Evolutionary conservation across 768 basidiomycete genomes (phyloP).

Genomic region (Cantharellus anzutake): DNA sequence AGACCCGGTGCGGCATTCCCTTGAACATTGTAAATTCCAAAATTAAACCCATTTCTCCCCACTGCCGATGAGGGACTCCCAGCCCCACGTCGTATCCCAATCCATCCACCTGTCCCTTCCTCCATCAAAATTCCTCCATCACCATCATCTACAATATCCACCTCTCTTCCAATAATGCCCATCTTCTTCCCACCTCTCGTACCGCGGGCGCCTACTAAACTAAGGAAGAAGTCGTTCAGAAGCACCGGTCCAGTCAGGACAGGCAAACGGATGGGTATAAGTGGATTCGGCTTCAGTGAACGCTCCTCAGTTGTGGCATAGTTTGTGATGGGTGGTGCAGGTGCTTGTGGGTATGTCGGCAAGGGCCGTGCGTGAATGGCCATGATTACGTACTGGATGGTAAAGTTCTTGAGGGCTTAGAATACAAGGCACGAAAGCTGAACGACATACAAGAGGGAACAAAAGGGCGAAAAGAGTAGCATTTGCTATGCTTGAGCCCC

Average conservation of each 20-base stretch:
- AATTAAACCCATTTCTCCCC: not conserved
- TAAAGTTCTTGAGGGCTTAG: not conserved
- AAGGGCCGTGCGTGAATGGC: conserved; percentile 58
- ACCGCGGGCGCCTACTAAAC: not conserved
- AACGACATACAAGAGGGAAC: conserved; percentile 46
- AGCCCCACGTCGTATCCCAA: not conserved
- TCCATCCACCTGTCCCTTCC: not conserved
- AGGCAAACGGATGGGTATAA: conserved; percentile 61
- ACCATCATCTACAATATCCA: not conserved
- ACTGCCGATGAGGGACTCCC: not conserved
- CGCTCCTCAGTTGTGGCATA: not conserved
- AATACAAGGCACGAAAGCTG: not conserved
- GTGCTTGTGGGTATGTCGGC: conserved; percentile 65
- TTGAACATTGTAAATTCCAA: not conserved
- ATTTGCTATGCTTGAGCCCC: conserved; percentile 56
- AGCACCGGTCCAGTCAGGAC: conserved; percentile 28
- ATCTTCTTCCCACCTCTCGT: not conserved
- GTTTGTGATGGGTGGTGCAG: not conserved
- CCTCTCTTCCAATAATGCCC: not conserved
- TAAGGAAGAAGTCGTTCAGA: not conserved
- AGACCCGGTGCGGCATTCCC: not conserved
- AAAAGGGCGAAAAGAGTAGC: conserved; percentile 69
- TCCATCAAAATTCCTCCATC: not conserved
- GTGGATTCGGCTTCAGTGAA: conserved; percentile 21
- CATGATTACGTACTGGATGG: conserved; percentile 59